Evolutionary conservation across 768 basidiomycete genomes (phyloP).

Genomic region (Boletales sp.): DNA sequence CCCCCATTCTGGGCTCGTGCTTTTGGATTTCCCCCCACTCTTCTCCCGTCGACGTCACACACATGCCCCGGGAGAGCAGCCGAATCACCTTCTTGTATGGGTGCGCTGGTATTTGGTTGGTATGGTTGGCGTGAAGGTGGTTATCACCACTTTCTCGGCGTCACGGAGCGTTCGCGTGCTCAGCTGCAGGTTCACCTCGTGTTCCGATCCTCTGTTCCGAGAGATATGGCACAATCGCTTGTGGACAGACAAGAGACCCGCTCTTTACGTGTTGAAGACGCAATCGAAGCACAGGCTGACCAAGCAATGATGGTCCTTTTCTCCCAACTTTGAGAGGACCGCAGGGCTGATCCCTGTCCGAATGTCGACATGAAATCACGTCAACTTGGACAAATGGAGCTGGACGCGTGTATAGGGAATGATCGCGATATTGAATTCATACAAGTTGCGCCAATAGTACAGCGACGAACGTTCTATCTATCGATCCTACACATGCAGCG

Average conservation of each 20-base stretch:
- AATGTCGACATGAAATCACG: constrained; percentile 11
- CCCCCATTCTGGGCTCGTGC: constrained; percentile 3
- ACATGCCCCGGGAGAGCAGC: constrained; percentile 3
- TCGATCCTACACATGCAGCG: constrained; percentile 12
- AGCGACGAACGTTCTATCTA: constrained; percentile 13
- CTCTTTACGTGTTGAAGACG: constrained; percentile 17
- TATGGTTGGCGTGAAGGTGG: constrained; percentile 1
- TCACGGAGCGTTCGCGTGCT: constrained; percentile 25
- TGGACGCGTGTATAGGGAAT: constrained; percentile 19
- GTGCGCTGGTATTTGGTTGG: neutral
- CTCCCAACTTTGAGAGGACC: neutral
- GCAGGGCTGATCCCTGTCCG: neutral
- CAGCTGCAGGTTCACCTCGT: constrained; percentile 23
- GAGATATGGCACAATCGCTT: constrained; percentile 7
- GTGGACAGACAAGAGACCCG: neutral
- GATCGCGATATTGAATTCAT: constrained; percentile 5
- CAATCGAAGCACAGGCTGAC: neutral
- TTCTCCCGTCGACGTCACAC: constrained; percentile 10
- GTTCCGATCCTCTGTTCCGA: constrained; percentile 11
- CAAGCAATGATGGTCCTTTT: neutral
- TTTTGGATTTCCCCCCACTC: constrained; percentile 11
- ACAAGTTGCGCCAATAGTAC: constrained; percentile 7
- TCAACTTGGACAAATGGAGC: neutral
- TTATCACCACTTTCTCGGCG: constrained; percentile 13
- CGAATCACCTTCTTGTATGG: constrained; percentile 5